These are phyloP conservation scores for Auriscalpium microsporum DNA, from an alignment of 768 basidiomycete genomes.

Conservation along the genomic window DNA sequence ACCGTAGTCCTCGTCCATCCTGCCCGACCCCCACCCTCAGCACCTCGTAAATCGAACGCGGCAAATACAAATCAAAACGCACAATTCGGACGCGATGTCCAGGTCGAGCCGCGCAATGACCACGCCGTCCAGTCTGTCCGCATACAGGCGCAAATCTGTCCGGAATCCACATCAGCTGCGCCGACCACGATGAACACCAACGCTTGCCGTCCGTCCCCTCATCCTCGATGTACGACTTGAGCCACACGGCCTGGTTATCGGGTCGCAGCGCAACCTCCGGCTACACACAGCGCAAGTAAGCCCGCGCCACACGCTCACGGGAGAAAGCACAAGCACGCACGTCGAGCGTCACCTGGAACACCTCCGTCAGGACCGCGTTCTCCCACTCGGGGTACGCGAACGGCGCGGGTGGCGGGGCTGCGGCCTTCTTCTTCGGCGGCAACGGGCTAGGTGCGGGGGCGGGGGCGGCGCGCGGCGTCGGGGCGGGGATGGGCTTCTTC, in stretches of 20 bases:
- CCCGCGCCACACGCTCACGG: neutral
- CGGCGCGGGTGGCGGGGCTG: conserved; percentile 26
- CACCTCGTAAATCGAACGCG: too few relatives aligned
- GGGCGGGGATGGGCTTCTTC: conserved; percentile 18
- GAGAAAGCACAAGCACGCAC: conserved; percentile 35
- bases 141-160: conserved; percentile 3
- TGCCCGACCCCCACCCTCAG: conserved; percentile 18
- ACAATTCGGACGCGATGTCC: conserved; percentile 8
- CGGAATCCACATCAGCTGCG: neutral
- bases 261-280: conserved; percentile 10
- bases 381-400: conserved; percentile 65
- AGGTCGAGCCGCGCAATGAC: conserved; percentile 14
- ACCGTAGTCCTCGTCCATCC: conserved; percentile 69
- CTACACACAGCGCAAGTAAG: conserved; percentile 5
- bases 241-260: conserved; percentile 12
- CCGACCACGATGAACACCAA: neutral
- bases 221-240: conserved; percentile 11
- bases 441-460: conserved; percentile 22
- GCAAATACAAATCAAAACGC: conserved; percentile 1
- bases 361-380: conserved; percentile 51
- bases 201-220: neutral
- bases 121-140: conserved; percentile 11
- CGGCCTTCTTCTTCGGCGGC: conserved; percentile 40
- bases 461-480: conserved; percentile 20
- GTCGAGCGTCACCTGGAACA: conserved; percentile 74